Percentiles rank a stretch among this genome's conserved stretches.
Evolutionary conservation across 495 filamentous ascomycete genomes (phyloP).

Genomic region (Aspergillus leporis): DNA sequence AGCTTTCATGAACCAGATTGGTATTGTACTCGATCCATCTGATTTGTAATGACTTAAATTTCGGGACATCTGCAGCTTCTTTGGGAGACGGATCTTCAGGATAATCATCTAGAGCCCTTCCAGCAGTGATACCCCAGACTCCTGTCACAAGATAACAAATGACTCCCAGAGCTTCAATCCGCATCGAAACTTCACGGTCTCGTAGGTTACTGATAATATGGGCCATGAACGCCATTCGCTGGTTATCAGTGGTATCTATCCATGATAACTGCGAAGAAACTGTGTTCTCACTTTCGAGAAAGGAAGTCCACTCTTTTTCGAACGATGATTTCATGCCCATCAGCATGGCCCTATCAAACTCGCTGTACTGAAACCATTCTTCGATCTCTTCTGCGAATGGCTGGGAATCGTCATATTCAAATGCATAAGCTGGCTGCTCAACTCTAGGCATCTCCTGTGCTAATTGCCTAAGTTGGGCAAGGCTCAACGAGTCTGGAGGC

Average conservation of each 20-base stretch:
- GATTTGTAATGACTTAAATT: slow-evolving; percentile 60
- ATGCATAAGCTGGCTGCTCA: slow-evolving; percentile 89
- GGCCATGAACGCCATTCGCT: slow-evolving; percentile 45
- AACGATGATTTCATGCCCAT: slow-evolving; percentile 71
- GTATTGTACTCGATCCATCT: slow-evolving; percentile 68
- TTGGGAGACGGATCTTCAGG: slow-evolving; percentile 23
- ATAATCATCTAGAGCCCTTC: slow-evolving; percentile 36
- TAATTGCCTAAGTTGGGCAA: slow-evolving; percentile 76
- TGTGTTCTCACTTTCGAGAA: slow-evolving; percentile 38
- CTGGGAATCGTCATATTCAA: slow-evolving; percentile 81
- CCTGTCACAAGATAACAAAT: slow-evolving; percentile 77
- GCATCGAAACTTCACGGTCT: slow-evolving; percentile 50
- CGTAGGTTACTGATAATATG: slow-evolving; percentile 43
- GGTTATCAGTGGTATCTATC: slow-evolving; percentile 48
- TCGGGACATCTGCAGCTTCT: slow-evolving; percentile 40
- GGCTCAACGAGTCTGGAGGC: slow-evolving; percentile 74
- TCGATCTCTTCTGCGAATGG: slow-evolving; percentile 84
- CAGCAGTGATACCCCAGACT: slow-evolving; percentile 74
- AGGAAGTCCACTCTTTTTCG: slow-evolving; percentile 60
- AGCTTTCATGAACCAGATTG: slow-evolving; percentile 56
- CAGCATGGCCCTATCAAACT: slow-evolving; percentile 70
- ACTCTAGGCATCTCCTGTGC: slow-evolving; percentile 77
- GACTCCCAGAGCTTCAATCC: slow-evolving; percentile 68
- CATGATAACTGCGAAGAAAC: slow-evolving; percentile 43
- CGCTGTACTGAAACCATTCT: slow-evolving; percentile 92